A percentile compares a stretch with the other conserved stretches of the same genome.
Evolutionary conservation across 2,329 filamentous ascomycete species (phyloP).

Genomic region (Allantophomopsis lycopodina): DNA sequence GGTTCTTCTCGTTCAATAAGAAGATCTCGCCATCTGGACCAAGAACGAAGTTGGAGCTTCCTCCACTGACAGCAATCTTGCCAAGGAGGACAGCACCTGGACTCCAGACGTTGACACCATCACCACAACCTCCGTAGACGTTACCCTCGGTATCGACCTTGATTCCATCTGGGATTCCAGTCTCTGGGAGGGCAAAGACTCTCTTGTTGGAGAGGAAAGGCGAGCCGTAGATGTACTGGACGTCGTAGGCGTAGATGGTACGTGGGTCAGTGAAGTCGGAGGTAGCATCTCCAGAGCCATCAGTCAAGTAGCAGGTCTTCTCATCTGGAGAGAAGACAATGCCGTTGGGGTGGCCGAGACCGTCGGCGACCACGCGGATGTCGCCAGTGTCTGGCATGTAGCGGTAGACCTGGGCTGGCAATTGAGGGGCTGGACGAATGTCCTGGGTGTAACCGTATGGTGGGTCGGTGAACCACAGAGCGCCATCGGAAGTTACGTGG

Average conservation of each 20-base stretch:
- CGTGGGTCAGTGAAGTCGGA: slow-evolving; percentile 24
- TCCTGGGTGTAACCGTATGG: slow-evolving; percentile 43
- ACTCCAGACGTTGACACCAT: slow-evolving; percentile 40
- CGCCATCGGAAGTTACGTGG: slow-evolving; percentile 32
- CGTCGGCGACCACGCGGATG: slow-evolving; percentile 40
- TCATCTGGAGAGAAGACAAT: slow-evolving; percentile 41
- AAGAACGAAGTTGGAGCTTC: slow-evolving; percentile 6
- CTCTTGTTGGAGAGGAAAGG: slow-evolving; percentile 4
- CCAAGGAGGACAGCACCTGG: slow-evolving; percentile 31
- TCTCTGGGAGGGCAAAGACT: slow-evolving; percentile 38
- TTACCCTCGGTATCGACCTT: slow-evolving; percentile 36
- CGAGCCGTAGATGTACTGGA: background rate
- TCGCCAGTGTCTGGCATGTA: slow-evolving; percentile 34
- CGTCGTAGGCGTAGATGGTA: slow-evolving; percentile 20
- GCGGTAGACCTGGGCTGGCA: slow-evolving; percentile 44
- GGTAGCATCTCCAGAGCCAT: slow-evolving; percentile 31
- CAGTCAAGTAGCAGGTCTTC: slow-evolving; percentile 35
- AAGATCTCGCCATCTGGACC: slow-evolving; percentile 6
- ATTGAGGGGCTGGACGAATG: slow-evolving; percentile 35
- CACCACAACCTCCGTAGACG: slow-evolving; percentile 36
- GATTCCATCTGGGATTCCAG: slow-evolving; percentile 43
- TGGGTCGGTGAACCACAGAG: slow-evolving; percentile 49
- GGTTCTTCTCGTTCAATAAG: slow-evolving; percentile 8
- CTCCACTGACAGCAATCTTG: slow-evolving; percentile 31
- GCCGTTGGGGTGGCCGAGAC: slow-evolving; percentile 39